Base-by-base conservation (phyloP, 306 rosid genomes). In the Quillaja saponaria region DNA sequence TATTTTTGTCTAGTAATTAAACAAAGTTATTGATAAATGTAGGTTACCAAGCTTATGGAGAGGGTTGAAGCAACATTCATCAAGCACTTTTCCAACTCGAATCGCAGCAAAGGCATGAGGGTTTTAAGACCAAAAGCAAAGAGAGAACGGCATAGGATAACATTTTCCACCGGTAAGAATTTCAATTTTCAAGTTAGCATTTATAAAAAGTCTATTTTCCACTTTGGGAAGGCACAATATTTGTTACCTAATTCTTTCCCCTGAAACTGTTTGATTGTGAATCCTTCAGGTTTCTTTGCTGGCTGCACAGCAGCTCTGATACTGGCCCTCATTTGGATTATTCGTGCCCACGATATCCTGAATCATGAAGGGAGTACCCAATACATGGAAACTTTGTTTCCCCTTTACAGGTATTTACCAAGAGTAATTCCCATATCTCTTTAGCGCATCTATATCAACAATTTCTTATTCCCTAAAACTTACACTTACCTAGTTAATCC, bases 371-470 rank as follows among this genome's bases (percentile, higher is more conserved):
- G 76, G n/a, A 52, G 63, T 15, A 44, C 58, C 0, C 37, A 70
- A 57, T 88, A 88, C 69, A 85, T 88, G 91, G 81, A 85, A 11
- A 80, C 65, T 69, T 51, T 88, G 85, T 85, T 88, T 64, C 96
- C 96, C 13, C 81, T 88, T 8, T 80, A 88, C 67, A 88, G 91
- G 96, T 80, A n/a, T n/a, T n/a, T n/a, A n/a, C n/a, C n/a, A n/a
- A n/a, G n/a, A n/a, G n/a, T n/a, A n/a, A n/a, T n/a, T n/a, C n/a
- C n/a, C n/a, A n/a, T n/a, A n/a, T n/a, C n/a, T n/a, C n/a, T n/a
- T n/a, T n/a, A n/a, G n/a, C n/a, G n/a, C n/a, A n/a, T n/a, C n/a
- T n/a, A n/a, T n/a, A n/a, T n/a, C n/a, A n/a, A n/a, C n/a, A n/a
- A n/a, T n/a, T n/a, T n/a, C n/a, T n/a, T n/a, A n/a, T n/a, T n/a